phyloP scores from a whole-genome alignment of 805 yeast species.

The Trichomonascus vanleenenianus region DNA sequence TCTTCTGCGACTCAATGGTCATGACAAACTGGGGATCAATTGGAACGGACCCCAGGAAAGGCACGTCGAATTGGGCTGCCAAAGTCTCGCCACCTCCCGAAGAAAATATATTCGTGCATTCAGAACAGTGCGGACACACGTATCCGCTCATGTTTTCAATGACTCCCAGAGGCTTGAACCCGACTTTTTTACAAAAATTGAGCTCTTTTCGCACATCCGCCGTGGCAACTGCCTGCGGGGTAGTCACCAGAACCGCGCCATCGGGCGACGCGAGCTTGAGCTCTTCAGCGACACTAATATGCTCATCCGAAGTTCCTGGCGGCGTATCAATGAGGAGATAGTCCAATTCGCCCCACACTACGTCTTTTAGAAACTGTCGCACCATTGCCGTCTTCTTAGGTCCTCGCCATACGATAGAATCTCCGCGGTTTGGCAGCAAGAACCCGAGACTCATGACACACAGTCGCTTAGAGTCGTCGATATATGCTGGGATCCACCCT shows the following conservation, averaged over 20 bases:
- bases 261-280: slow-evolving; percentile 62
- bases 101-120: slow-evolving; percentile 79
- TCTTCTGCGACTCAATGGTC: slow-evolving; percentile 61
- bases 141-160: slow-evolving; percentile 97
- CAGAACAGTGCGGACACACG: slow-evolving; percentile 88
- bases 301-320: slow-evolving; percentile 98
- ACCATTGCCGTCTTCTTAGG: slow-evolving; percentile 98
- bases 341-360: slow-evolving; percentile 75
- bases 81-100: slow-evolving; percentile 82
- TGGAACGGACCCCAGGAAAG: slow-evolving; percentile 81
- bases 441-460: slow-evolving; percentile 86
- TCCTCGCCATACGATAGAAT: slow-evolving; percentile 96
- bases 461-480: slow-evolving; percentile 38
- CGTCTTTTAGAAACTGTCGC: slow-evolving; percentile 84
- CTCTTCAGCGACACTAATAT: slow-evolving; percentile 93
- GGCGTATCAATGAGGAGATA: slow-evolving; percentile 92
- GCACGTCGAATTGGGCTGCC: slow-evolving; percentile 53
- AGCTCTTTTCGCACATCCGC: slow-evolving; percentile 94
- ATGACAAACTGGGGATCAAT: slow-evolving; percentile 89
- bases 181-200: slow-evolving; percentile 83
- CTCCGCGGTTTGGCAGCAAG: slow-evolving; percentile 72
- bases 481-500: slow-evolving; percentile 90
- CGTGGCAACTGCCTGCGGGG: slow-evolving; percentile 90
- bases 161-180: slow-evolving; percentile 71
- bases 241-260: slow-evolving; percentile 92